These are phyloP conservation scores for Hippophae gyantsensis DNA, from an alignment of 306 rosid species.

Conservation along the genomic window DNA sequence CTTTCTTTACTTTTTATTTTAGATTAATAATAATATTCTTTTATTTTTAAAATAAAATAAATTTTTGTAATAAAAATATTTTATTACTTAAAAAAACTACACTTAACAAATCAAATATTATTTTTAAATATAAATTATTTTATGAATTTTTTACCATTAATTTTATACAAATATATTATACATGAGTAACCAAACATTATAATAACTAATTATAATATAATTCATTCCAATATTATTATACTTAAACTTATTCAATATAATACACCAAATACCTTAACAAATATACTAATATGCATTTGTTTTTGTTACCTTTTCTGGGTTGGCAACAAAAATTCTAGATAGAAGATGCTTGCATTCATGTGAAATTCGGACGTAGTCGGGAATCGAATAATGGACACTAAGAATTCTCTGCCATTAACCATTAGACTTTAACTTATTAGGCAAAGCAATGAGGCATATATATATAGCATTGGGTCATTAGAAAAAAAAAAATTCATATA, in stretches of 20 bases:
- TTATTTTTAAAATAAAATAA: no score
- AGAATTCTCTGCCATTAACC: slow-evolving; percentile 56
- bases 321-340: slow-evolving; percentile 60
- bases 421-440: slow-evolving; percentile 12
- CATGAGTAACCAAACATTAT: neutral
- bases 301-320: slow-evolving; percentile 53
- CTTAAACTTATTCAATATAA: neutral
- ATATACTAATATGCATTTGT: neutral
- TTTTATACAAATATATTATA: neutral
- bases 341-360: slow-evolving; percentile 57
- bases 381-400: slow-evolving; percentile 53
- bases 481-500: slow-evolving; percentile 2
- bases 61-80: no score
- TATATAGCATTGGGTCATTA: neutral
- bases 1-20: neutral
- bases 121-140: no score
- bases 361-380: slow-evolving; percentile 54
- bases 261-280: slow-evolving; percentile 2
- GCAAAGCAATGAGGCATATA: neutral
- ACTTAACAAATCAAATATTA: no score
- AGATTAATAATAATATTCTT: no score
- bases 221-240: neutral
- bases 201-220: neutral
- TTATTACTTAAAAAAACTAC: no score
- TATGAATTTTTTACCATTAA: no score